phyloP scores from a whole-genome alignment of 768 basidiomycete species.

The Cyclocybe cylindracea region DNA sequence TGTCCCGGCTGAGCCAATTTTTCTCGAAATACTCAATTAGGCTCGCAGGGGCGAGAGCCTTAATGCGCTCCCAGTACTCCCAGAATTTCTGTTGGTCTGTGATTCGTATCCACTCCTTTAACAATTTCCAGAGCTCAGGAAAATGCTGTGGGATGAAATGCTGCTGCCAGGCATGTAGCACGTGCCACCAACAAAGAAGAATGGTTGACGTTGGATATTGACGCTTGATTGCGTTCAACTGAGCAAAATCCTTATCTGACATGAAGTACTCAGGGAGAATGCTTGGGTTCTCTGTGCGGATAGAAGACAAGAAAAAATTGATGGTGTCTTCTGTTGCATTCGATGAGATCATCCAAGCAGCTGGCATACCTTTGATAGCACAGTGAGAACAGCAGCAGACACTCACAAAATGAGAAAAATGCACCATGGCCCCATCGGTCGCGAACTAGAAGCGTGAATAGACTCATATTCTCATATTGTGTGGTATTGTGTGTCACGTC shows the following conservation, averaged over 20 bases:
- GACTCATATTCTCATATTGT: conserved; percentile 9
- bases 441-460: conserved; percentile 5
- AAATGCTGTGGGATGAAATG: conserved; percentile 13
- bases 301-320: conserved; percentile 5
- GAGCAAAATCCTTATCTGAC: too few species aligned
- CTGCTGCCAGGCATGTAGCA: conserved; percentile 30
- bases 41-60: conserved; percentile 3
- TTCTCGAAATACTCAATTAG: conserved; percentile 18
- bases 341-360: conserved; percentile 19
- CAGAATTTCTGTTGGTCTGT: conserved; percentile 15
- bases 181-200: conserved; percentile 30
- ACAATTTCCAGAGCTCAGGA: conserved; percentile 19
- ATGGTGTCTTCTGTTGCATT: conserved; percentile 17
- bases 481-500: conserved; percentile 16
- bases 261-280: too few species aligned
- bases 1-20: conserved; percentile 16
- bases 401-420: too few species aligned
- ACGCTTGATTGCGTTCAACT: too few species aligned
- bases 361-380: too few species aligned
- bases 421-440: conserved; percentile 15
- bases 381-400: too few species aligned
- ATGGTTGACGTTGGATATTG: conserved; percentile 3
- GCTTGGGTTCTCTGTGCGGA: background rate
- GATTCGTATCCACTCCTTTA: conserved; percentile 23
- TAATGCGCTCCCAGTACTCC: conserved; percentile 12